Conservation (phyloP, 1,284 basidiomycete species). For the Cutaneotrichosporon cutaneum region DNA sequence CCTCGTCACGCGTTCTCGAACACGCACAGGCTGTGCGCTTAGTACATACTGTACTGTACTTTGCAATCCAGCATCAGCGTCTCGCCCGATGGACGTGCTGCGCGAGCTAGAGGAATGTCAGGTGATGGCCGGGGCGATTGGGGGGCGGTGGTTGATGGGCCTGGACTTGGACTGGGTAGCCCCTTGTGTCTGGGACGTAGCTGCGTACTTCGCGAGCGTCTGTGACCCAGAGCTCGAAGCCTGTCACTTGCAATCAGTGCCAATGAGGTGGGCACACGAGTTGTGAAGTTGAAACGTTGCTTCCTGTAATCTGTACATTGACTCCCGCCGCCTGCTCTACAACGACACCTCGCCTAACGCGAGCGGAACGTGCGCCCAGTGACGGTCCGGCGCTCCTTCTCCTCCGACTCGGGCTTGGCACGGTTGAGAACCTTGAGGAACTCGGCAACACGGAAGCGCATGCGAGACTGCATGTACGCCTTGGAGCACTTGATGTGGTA, state of each 20-base stretch:
- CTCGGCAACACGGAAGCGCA: constrained; percentile 91
- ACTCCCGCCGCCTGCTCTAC: not conserved
- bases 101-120: not conserved
- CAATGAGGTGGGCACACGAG: too few relatives aligned
- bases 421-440: constrained; percentile 98
- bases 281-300: not conserved
- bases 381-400: constrained; percentile 81
- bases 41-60: not conserved
- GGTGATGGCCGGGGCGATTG: too few relatives aligned
- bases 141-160: too few relatives aligned
- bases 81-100: not conserved
- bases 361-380: constrained; percentile 55
- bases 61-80: not conserved
- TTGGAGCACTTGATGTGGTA: constrained; percentile 99
- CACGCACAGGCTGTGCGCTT: not conserved
- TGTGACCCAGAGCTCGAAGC: too few relatives aligned
- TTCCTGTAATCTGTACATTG: constrained; percentile 3
- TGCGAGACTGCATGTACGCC: constrained; percentile 98
- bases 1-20: not conserved
- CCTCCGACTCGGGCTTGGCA: constrained; percentile 86
- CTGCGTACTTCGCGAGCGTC: too few relatives aligned
- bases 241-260: too few relatives aligned
- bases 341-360: constrained; percentile 24
- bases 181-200: too few relatives aligned
- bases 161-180: too few relatives aligned